Conservation (phyloP, 148 eudicot genomes). For the Fagopyrum esculentum region DNA sequence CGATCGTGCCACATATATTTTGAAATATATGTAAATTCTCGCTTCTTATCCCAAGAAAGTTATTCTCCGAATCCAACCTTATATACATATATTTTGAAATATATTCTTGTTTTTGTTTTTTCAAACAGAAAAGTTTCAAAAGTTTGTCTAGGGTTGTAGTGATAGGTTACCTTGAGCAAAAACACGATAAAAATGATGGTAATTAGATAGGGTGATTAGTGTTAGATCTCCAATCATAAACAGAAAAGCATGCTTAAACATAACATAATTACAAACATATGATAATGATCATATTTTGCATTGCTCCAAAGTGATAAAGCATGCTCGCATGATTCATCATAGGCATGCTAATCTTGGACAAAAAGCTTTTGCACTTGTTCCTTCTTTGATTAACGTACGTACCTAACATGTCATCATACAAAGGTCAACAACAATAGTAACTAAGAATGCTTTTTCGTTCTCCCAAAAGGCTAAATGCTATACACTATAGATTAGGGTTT, state of each 20-base stretch:
- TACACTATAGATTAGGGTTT: background rate
- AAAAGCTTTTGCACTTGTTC: background rate
- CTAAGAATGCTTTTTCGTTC: background rate
- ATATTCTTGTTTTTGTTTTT: too few relatives aligned
- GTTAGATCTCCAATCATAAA: background rate
- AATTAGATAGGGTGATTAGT: background rate
- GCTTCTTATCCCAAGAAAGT: too few relatives aligned
- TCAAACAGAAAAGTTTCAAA: too few relatives aligned
- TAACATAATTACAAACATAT: background rate
- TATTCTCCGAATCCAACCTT: too few relatives aligned
- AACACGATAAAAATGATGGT: background rate
- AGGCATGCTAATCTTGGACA: background rate
- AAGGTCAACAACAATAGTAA: background rate
- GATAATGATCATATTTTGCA: background rate
- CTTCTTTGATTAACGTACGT: background rate
- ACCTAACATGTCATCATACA: background rate
- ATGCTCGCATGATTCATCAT: background rate
- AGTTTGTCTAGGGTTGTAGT: background rate
- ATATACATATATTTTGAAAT: too few relatives aligned
- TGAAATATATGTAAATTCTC: too few relatives aligned
- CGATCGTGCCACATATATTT: too few relatives aligned
- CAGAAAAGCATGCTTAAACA: background rate
- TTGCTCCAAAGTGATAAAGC: background rate
- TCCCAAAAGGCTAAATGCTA: background rate
- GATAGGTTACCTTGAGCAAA: background rate